These are phyloP conservation scores for Hymenoscyphus linearis DNA, from an alignment of 2,329 filamentous ascomycete species.

Conservation along the genomic window DNA sequence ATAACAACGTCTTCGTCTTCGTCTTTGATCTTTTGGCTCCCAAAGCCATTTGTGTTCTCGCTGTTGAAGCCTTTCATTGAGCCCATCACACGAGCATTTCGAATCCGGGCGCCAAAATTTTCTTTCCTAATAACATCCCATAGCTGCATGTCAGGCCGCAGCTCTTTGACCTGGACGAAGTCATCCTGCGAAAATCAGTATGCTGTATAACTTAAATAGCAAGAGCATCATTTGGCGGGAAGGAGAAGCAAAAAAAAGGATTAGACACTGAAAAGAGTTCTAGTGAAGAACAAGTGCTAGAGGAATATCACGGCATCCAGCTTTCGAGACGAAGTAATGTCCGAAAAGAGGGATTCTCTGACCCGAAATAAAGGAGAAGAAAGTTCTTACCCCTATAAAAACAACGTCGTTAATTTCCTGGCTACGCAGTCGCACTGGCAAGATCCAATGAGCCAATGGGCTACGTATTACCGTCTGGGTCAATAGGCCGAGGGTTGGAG, in stretches of 20 bases:
- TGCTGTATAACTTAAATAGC: neutral
- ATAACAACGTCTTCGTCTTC: slow-evolving; percentile 15
- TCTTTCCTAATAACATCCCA: slow-evolving; percentile 71
- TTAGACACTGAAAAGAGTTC: neutral
- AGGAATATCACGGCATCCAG: neutral
- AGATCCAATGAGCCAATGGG: slow-evolving; percentile 68
- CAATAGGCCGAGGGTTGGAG: slow-evolving; percentile 63
- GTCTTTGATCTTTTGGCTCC: slow-evolving; percentile 36
- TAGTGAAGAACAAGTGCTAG: neutral
- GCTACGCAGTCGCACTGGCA: slow-evolving; percentile 73
- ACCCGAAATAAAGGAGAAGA: slow-evolving; percentile 9
- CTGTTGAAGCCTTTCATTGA: slow-evolving; percentile 34
- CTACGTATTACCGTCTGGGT: slow-evolving; percentile 74
- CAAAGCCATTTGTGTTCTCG: slow-evolving; percentile 26
- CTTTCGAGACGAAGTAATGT: neutral
- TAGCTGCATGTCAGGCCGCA: slow-evolving; percentile 63
- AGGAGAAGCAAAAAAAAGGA: neutral
- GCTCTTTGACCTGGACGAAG: slow-evolving; percentile 75
- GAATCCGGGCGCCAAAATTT: slow-evolving; percentile 74
- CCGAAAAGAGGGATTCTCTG: neutral
- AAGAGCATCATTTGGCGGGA: neutral
- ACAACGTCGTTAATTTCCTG: slow-evolving; percentile 72
- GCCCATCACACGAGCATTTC: slow-evolving; percentile 73
- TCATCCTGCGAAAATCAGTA: slow-evolving; percentile 51
- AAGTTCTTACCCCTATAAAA: slow-evolving; percentile 68